Conservation (phyloP, 179 eudicot species). For the Amaranthus tricolor region DNA sequence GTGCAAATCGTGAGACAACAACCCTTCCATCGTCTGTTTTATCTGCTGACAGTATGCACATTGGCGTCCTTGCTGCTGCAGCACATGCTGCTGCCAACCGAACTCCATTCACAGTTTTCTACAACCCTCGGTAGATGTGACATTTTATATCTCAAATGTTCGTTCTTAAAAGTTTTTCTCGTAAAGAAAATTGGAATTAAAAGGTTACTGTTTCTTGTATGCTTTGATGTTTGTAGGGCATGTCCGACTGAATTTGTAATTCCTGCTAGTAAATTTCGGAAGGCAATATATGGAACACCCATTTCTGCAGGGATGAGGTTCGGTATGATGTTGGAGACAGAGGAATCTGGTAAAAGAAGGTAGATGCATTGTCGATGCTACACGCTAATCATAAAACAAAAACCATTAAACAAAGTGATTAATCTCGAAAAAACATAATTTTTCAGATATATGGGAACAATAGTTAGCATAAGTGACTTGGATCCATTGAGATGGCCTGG, state of each 20-base stretch:
- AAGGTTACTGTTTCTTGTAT: neutral
- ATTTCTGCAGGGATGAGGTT: constrained; percentile 91
- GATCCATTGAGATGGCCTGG: constrained; percentile 94
- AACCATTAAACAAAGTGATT: neutral
- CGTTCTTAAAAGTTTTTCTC: neutral
- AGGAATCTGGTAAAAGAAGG: constrained; percentile 92
- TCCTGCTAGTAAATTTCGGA: constrained; percentile 68
- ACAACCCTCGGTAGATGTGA: constrained; percentile 74
- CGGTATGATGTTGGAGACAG: constrained; percentile 99
- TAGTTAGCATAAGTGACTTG: constrained; percentile 74
- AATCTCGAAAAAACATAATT: neutral
- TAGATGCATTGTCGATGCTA: constrained; percentile 21
- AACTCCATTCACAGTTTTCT: constrained; percentile 79
- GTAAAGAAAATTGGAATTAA: neutral
- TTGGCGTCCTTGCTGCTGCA: constrained; percentile 98
- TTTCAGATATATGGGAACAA: constrained; percentile 88
- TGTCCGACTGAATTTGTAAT: constrained; percentile 94
- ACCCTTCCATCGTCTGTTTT: constrained; percentile 86
- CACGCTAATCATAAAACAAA: neutral
- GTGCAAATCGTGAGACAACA: constrained; percentile 86
- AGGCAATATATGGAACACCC: constrained; percentile 72
- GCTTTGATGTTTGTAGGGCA: constrained; percentile 53
- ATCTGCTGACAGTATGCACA: constrained; percentile 98
- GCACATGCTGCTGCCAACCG: constrained; percentile 90
- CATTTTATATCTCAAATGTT: neutral